These are phyloP conservation scores for Colletotrichum australisinense DNA, from an alignment of 2,329 filamentous ascomycete species.

Conservation along the genomic window DNA sequence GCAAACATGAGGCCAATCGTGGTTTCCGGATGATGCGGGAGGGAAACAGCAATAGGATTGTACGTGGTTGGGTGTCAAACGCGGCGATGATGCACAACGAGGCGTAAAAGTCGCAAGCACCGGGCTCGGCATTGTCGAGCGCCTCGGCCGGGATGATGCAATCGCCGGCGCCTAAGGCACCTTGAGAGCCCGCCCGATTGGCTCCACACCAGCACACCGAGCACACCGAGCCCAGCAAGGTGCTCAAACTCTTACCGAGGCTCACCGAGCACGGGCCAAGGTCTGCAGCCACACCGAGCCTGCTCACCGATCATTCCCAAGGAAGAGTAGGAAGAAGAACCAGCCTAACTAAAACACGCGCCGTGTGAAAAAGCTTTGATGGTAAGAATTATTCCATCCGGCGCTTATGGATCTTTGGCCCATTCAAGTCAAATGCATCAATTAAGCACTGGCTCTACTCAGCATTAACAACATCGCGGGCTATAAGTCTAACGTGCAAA, in stretches of 20 bases:
- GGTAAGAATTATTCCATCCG: not conserved
- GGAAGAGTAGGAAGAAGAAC: not conserved
- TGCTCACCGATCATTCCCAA: not conserved
- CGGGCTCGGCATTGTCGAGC: slow-evolving; percentile 29
- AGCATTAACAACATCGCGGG: not conserved
- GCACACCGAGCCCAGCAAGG: not conserved
- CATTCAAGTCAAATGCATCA: not conserved
- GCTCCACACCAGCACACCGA: not conserved
- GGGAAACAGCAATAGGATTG: not conserved
- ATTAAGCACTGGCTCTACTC: not conserved
- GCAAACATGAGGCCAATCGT: not conserved
- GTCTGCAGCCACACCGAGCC: not conserved
- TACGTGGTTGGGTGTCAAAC: not conserved
- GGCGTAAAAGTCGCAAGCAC: slow-evolving; percentile 22
- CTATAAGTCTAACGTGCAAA: not conserved
- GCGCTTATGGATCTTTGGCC: too few species aligned
- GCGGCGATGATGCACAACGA: slow-evolving; percentile 7
- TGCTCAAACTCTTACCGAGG: not conserved
- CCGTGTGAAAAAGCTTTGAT: not conserved
- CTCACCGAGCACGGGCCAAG: not conserved
- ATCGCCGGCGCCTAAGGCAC: slow-evolving; percentile 33
- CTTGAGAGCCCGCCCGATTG: slow-evolving; percentile 18
- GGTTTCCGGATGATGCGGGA: not conserved
- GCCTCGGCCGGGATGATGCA: slow-evolving; percentile 32
- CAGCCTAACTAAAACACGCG: not conserved